Conservation (phyloP, 2,329 filamentous ascomycete genomes). For the Ascochyta viciae-villosae region DNA sequence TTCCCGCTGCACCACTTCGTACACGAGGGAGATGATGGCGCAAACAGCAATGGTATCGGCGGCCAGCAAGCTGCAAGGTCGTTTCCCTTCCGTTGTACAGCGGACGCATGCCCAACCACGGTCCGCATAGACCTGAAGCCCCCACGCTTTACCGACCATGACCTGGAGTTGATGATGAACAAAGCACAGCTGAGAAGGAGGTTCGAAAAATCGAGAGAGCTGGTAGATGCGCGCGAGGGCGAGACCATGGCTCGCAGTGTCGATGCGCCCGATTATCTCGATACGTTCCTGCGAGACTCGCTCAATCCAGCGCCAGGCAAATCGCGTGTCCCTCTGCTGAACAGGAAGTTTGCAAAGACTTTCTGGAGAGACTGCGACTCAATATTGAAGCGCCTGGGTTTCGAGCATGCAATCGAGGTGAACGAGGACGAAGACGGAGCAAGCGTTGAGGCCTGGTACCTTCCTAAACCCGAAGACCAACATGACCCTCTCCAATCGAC, state of each 20-base stretch:
- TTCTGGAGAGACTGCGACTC: constrained; percentile 68
- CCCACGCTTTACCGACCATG: constrained; percentile 58
- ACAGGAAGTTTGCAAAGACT: constrained; percentile 69
- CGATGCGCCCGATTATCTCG: constrained; percentile 63
- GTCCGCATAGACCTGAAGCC: constrained; percentile 61
- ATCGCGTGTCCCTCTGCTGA: constrained; percentile 63
- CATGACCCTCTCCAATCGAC: constrained; percentile 29
- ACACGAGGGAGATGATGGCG: constrained; percentile 29
- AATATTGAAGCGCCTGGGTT: constrained; percentile 66
- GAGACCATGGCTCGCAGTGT: constrained; percentile 59
- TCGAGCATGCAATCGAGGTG: constrained; percentile 49
- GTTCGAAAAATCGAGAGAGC: constrained; percentile 59
- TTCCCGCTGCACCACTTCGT: constrained; percentile 69
- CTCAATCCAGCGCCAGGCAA: constrained; percentile 58
- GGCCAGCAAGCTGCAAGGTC: constrained; percentile 27
- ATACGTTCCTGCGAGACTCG: constrained; percentile 67
- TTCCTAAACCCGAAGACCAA: constrained; percentile 37
- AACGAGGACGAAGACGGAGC: constrained; percentile 41
- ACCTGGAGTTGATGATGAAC: constrained; percentile 63
- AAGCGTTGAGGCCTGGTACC: constrained; percentile 40
- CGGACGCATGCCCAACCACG: constrained; percentile 61
- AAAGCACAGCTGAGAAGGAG: constrained; percentile 59
- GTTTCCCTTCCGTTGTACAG: constrained; percentile 65
- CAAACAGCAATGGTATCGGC: constrained; percentile 21
- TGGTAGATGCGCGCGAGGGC: constrained; percentile 63